Conservation (phyloP, 2,329 filamentous ascomycete genomes). For the Arthroderma sp. region DNA sequence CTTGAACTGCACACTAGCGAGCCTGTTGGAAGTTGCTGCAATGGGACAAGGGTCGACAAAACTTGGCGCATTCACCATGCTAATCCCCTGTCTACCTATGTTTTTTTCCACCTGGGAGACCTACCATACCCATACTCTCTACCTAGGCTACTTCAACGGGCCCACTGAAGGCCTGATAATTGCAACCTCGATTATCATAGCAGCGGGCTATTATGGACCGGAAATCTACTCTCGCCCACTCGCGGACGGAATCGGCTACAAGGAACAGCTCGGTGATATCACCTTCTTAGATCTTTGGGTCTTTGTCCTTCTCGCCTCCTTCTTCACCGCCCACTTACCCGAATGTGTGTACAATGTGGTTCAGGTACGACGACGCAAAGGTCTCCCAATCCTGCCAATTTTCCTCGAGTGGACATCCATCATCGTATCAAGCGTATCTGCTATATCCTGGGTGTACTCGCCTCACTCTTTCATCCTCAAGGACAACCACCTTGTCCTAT, state of each 20-base stretch:
- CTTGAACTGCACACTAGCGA: conserved; percentile 88
- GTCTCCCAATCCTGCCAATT: conserved; percentile 64
- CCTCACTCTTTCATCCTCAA: conserved; percentile 69
- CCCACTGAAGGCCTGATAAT: conserved; percentile 92
- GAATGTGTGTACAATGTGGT: conserved; percentile 82
- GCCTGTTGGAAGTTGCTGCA: conserved; percentile 78
- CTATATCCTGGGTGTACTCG: conserved; percentile 76
- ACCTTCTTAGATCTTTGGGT: conserved; percentile 87
- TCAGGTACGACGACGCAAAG: conserved; percentile 57
- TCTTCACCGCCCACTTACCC: conserved; percentile 66
- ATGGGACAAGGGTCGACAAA: conserved; percentile 80
- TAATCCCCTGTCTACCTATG: conserved; percentile 90
- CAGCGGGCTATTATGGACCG: conserved; percentile 79
- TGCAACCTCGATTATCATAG: conserved; percentile 71
- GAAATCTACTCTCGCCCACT: conserved; percentile 73
- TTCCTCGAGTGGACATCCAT: conserved; percentile 94
- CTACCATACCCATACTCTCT: conserved; percentile 94
- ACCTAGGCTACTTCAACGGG: conserved; percentile 91
- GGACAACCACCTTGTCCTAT: conserved; percentile 81
- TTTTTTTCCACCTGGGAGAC: conserved; percentile 99
- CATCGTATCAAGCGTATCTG: conserved; percentile 62
- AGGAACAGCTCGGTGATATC: conserved; percentile 53
- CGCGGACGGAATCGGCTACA: conserved; percentile 53
- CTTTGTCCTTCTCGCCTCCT: conserved; percentile 51
- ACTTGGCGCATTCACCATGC: conserved; percentile 78